These are phyloP conservation scores for Plenodomus lindquistii DNA, from an alignment of 2,329 filamentous ascomycete genomes.

Conservation along the genomic window DNA sequence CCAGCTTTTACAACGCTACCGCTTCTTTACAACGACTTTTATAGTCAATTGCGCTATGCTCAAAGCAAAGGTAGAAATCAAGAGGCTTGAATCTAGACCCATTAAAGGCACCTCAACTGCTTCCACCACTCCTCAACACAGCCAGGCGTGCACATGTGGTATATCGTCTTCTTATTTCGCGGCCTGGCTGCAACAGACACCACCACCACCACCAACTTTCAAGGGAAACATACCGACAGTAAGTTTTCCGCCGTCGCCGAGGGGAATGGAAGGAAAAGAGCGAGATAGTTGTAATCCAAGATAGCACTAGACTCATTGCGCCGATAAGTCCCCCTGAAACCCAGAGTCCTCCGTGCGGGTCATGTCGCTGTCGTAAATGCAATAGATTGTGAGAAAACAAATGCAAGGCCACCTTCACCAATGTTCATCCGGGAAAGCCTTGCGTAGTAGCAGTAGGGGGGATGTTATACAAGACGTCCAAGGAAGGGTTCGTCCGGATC, in stretches of 20 bases:
- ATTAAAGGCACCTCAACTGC: background rate
- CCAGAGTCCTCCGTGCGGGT: conserved; percentile 37
- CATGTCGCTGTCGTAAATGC: conserved; percentile 46
- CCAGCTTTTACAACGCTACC: conserved; percentile 4
- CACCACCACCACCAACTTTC: conserved; percentile 8
- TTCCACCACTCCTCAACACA: background rate
- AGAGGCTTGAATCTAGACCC: background rate
- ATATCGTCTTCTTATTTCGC: conserved; percentile 11
- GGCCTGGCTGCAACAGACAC: background rate
- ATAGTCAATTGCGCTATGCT: background rate
- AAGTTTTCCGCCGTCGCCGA: conserved; percentile 2
- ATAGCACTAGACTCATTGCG: conserved; percentile 35
- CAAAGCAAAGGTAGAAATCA: background rate
- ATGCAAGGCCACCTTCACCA: conserved; percentile 25
- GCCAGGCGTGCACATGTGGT: conserved; percentile 16
- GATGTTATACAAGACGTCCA: conserved; percentile 17
- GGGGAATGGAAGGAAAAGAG: conserved; percentile 12
- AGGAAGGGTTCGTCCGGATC: conserved; percentile 4
- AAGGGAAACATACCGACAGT: conserved; percentile 12
- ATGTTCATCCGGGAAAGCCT: background rate
- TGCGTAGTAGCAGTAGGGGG: background rate
- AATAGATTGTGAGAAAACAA: conserved; percentile 25
- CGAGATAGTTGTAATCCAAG: conserved; percentile 29
- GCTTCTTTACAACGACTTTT: background rate
- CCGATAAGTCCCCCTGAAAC: conserved; percentile 30